A percentile compares a stretch with the other conserved stretches of the same genome.
These are phyloP conservation scores for Knoxia roxburghii DNA, from an alignment of 257 asterid species.

Conservation along the genomic window DNA sequence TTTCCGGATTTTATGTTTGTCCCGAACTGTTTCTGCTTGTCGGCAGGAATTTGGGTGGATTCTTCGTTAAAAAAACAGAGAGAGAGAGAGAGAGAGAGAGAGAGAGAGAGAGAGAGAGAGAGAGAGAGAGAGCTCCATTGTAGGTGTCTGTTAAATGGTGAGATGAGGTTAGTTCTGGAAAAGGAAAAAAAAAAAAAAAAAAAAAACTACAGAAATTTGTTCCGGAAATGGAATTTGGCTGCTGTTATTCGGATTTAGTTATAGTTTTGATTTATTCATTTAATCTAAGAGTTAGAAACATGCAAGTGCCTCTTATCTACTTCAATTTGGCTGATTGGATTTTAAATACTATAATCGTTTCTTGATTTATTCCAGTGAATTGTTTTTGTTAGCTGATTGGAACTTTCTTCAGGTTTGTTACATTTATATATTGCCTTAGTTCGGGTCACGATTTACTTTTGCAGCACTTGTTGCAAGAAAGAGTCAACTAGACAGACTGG, in stretches of 20 bases:
- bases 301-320: neutral
- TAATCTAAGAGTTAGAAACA: too few relatives aligned
- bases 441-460: slow-evolving; percentile 14
- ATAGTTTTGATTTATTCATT: neutral
- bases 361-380: neutral
- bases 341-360: neutral
- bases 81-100: too few relatives aligned
- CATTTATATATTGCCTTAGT: neutral
- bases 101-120: too few relatives aligned
- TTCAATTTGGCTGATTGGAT: neutral
- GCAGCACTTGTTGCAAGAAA: neutral
- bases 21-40: neutral
- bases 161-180: too few relatives aligned
- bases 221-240: too few relatives aligned
- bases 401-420: neutral
- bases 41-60: neutral
- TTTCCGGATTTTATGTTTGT: neutral
- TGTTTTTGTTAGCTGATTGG: neutral
- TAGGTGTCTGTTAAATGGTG: too few relatives aligned
- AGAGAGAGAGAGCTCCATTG: too few relatives aligned
- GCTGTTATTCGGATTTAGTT: neutral
- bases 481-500: too few relatives aligned
- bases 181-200: too few relatives aligned
- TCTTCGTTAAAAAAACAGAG: too few relatives aligned
- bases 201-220: too few relatives aligned